phyloP scores from a whole-genome alignment of 768 basidiomycete genomes.

The Tubosaeta brunneosetosa region DNA sequence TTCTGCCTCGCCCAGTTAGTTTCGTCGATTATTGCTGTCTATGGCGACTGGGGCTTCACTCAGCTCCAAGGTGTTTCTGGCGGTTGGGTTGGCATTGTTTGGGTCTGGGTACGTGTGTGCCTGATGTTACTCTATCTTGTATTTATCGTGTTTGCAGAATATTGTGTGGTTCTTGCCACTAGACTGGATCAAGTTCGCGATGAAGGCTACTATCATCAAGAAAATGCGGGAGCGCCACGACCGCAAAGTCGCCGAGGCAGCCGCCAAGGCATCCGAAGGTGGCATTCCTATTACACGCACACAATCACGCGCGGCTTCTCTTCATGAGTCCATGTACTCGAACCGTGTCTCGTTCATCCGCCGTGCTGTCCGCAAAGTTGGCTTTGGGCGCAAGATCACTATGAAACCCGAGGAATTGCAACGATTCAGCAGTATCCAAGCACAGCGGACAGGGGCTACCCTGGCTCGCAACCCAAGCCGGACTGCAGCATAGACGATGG shows the following conservation, averaged over 20 bases:
- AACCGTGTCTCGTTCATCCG: conserved; percentile 94
- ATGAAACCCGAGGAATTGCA: conserved; percentile 84
- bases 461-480: conserved; percentile 75
- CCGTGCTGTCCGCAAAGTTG: conserved; percentile 82
- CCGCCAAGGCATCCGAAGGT: conserved; percentile 30
- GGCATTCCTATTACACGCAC: conserved; percentile 78
- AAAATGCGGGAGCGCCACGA: conserved; percentile 64
- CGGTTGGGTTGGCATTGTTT: conserved; percentile 95
- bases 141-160: conserved; percentile 49
- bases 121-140: neutral
- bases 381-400: conserved; percentile 74
- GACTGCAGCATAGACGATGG: conserved; percentile 41
- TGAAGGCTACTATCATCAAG: conserved; percentile 93
- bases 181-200: conserved; percentile 92
- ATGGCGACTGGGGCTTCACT: conserved; percentile 94
- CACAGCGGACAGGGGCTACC: conserved; percentile 68
- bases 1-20: conserved; percentile 93
- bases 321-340: conserved; percentile 90
- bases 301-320: conserved; percentile 81
- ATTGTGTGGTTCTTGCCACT: conserved; percentile 95
- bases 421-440: conserved; percentile 84
- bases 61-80: conserved; percentile 74
- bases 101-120: conserved; percentile 77
- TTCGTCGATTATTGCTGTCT: conserved; percentile 93
- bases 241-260: conserved; percentile 37